Conservation (phyloP, 805 yeast genomes). For the Nakazawaea laoshanensis region DNA sequence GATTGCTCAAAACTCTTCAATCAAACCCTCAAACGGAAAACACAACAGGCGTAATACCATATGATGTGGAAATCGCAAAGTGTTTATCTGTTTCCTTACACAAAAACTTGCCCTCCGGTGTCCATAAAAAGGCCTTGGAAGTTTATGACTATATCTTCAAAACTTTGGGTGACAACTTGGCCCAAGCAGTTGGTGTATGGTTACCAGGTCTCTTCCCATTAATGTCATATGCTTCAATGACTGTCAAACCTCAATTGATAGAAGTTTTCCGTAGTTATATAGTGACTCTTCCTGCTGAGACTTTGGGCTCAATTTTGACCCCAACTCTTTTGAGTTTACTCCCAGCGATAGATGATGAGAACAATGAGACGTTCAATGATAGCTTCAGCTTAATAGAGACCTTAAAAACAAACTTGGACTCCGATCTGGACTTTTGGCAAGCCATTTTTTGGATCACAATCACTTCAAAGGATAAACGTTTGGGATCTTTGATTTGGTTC, state of each 20-base stretch:
- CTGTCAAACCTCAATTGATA: conserved; percentile 73
- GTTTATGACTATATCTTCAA: conserved; percentile 67
- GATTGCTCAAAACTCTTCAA: conserved; percentile 65
- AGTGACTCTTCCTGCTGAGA: conserved; percentile 37
- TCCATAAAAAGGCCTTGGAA: conserved; percentile 80
- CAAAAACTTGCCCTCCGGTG: conserved; percentile 86
- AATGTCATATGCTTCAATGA: conserved; percentile 81
- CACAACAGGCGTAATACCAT: conserved; percentile 53
- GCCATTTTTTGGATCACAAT: conserved; percentile 67
- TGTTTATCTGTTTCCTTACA: conserved; percentile 73
- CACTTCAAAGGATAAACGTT: conserved; percentile 67
- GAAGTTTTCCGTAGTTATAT: conserved; percentile 50
- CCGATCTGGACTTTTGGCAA: conserved; percentile 83
- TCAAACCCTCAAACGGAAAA: conserved; percentile 30
- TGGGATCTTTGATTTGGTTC: conserved; percentile 81
- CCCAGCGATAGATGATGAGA: conserved; percentile 90
- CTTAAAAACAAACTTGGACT: conserved; percentile 45
- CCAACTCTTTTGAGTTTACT: conserved; percentile 69
- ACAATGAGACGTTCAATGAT: conserved; percentile 69
- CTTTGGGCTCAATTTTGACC: conserved; percentile 47
- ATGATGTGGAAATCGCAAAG: conserved; percentile 55
- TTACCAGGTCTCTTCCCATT: conserved; percentile 88
- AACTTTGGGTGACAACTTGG: conserved; percentile 50
- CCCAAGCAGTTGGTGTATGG: conserved; percentile 64
- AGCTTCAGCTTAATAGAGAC: conserved; percentile 52